Evolutionary conservation across 2,329 filamentous ascomycete species (phyloP).

Genomic region (Clonostachys sp.): DNA sequence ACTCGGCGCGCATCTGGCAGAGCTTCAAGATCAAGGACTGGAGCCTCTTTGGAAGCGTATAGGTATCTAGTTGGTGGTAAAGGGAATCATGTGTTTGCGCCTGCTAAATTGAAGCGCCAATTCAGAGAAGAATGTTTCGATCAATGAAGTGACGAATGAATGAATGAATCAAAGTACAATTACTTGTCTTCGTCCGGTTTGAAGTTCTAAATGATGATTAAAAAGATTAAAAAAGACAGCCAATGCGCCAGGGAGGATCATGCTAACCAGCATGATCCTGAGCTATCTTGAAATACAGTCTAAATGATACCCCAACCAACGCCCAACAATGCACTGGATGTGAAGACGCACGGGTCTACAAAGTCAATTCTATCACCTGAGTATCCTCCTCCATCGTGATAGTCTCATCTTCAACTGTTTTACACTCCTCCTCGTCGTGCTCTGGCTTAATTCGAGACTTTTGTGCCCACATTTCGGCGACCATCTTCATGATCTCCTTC

Average conservation of each 20-base stretch:
- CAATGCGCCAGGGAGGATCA: too few species aligned
- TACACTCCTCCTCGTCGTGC: neutral
- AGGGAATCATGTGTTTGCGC: too few species aligned
- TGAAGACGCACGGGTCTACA: slow-evolving; percentile 9
- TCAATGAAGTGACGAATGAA: neutral
- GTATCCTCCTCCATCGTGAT: slow-evolving; percentile 9
- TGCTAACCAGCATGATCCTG: too few species aligned
- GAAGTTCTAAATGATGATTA: too few species aligned
- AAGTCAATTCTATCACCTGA: slow-evolving; percentile 16
- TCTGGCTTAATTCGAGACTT: neutral
- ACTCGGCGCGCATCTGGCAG: slow-evolving; percentile 63
- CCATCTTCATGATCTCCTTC: slow-evolving; percentile 64
- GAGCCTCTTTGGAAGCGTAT: slow-evolving; percentile 56
- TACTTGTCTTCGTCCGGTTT: neutral
- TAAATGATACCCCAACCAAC: too few species aligned
- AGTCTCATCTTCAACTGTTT: slow-evolving; percentile 37
- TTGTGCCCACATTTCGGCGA: slow-evolving; percentile 58
- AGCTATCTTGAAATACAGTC: too few species aligned
- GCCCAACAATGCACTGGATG: too few species aligned
- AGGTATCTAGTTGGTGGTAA: neutral
- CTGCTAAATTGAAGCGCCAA: neutral
- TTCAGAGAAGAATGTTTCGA: neutral
- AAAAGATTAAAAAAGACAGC: too few species aligned
- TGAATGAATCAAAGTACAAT: neutral
- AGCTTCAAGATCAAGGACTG: slow-evolving; percentile 78